Base-by-base conservation (phyloP, 148 eudicot genomes). In the Cornus kousa region DNA sequence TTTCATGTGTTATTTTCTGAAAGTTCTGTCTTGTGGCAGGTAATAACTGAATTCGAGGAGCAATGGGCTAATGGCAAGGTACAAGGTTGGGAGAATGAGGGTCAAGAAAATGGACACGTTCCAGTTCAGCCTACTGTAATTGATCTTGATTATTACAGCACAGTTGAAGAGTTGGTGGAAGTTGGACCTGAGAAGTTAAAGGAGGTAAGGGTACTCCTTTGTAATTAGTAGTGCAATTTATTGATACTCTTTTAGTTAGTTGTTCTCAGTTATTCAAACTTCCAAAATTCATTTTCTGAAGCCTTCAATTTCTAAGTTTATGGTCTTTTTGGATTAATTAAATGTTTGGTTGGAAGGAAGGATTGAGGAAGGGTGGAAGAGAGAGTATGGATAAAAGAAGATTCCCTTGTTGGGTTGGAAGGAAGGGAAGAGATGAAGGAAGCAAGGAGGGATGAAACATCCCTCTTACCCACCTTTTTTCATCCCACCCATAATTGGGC, bases 161-260 rank as follows among this genome's bases (percentile, higher is more conserved):
- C 96, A 65, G 89, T 85, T 70, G 98, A 97, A 80, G 98, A 94
- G 82, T 92, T 97, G 75, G 80, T 94, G 83, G 94, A 82, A 83
- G 90, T 92, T 72, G 99, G 99, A 70, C 95, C 96, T 40, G 98
- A 92, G 82, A 87, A 85, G 80, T 87, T 97, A 81, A 97, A 97
- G 81, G 99, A 94, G 99, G 99, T 94, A 83, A 74, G 85, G 24
- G 28, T 28, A 40, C 32, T 37, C 23, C n/a, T 35, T 68, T 74
- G 19, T 59, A 55, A 20, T n/a, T 76, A 28, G 46, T 5, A 6
- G 19, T 9, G 28, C 43, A 22, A 28, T 14, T 9, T 11, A 37
- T 74, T 48, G 70, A 39, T 32, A 65, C 59, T 40, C 50, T 22
- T 65, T 2, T 62, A 14, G 20, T 22, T 12, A 48, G 57, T 75